phyloP scores from a whole-genome alignment of 768 basidiomycete species.

The Mycena indigotica region DNA sequence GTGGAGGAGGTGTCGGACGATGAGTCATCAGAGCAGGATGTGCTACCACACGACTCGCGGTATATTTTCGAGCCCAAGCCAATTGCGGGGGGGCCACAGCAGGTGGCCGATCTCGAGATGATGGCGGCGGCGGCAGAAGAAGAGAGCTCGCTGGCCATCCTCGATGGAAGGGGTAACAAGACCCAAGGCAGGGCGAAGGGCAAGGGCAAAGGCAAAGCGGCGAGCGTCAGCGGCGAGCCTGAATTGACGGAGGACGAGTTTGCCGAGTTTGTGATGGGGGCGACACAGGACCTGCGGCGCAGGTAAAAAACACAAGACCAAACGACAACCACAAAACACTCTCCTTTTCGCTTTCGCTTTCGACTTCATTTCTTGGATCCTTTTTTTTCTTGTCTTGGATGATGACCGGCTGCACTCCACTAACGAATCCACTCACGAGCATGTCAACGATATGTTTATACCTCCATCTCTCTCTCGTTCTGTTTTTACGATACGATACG shows the following conservation, averaged over 20 bases:
- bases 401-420: too few relatives aligned
- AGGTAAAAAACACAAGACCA: not conserved
- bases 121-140: slow-evolving; percentile 1
- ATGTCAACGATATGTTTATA: too few relatives aligned
- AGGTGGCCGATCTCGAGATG: slow-evolving; percentile 27
- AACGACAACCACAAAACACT: too few relatives aligned
- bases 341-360: too few relatives aligned
- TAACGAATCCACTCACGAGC: too few relatives aligned
- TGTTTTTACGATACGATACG: too few relatives aligned
- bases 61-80: slow-evolving; percentile 45
- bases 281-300: slow-evolving; percentile 11
- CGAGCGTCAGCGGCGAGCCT: not conserved
- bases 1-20: slow-evolving; percentile 52
- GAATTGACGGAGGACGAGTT: slow-evolving; percentile 11
- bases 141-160: not conserved
- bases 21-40: slow-evolving; percentile 38
- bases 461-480: too few relatives aligned
- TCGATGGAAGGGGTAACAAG: not conserved
- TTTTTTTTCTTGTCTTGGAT: too few relatives aligned
- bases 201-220: slow-evolving; percentile 14
- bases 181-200: slow-evolving; percentile 14
- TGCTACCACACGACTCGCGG: slow-evolving; percentile 38
- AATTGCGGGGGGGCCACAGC: slow-evolving; percentile 28
- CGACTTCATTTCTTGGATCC: too few relatives aligned
- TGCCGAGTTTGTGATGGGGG: slow-evolving; percentile 13